Evolutionary conservation across 805 yeast genomes (phyloP), one percentile per base, ranked within the genome.

Genomic region (Nakazawaea laoshanensis): DNA sequence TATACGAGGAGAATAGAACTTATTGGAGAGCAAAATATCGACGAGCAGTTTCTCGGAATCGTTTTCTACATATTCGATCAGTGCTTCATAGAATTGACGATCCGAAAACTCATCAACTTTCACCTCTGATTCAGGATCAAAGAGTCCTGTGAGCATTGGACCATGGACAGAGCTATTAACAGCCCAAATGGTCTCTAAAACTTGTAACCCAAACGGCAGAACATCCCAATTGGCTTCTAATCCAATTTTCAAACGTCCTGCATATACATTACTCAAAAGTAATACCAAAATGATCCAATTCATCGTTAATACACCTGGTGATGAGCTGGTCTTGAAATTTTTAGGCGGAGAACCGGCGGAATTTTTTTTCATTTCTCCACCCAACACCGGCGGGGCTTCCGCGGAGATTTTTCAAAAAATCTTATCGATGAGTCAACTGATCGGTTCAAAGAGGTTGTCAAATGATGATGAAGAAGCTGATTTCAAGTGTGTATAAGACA

Each of bases 1-100:
- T 19, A 86, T 63, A 29, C 77, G 59, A 3, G 95, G 86, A 1
- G 83, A 57, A 35, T 64, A 51, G 19, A 64, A 53, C 29, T 75
- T 67, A 33, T 69, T 52, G 0, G 66, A 65, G 21, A 74, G 41
- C 24, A 67, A 55, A 21, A 71, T 55, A 38, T 70, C 59, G 7
- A 67, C 50, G 19, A 68, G 13, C 3, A 39, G 29, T 19, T 27
- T 30, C 7, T 20, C 10, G 22, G 9, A 20, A 20, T 20, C n/a
- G n/a, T n/a, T n/a, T n/a, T n/a, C n/a, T n/a, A n/a, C n/a, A n/a
- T n/a, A n/a, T n/a, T n/a, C n/a, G n/a, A n/a, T 8, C 30, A 7
- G 12, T 23, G 7, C 25, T 20, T 20, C 10, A 20, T 7, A 20
- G 10, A 10, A 7, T 10, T 7, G 15, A 13, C 15, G 24, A 15